Conservation (phyloP, 495 filamentous ascomycete genomes). For the Podospora sp. region DNA sequence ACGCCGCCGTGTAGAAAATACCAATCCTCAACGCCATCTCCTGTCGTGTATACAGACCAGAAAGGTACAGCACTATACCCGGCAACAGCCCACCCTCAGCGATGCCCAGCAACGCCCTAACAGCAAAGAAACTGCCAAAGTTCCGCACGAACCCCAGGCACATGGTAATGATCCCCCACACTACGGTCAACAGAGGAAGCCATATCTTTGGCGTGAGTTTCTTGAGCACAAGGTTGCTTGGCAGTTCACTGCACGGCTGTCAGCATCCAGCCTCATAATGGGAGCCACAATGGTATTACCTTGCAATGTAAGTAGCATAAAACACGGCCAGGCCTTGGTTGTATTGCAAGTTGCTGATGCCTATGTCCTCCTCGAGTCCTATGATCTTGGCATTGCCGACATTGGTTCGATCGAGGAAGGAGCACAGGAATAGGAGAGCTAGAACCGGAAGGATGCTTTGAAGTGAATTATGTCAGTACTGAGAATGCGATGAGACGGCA, state of each 20-base stretch:
- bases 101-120: constrained; percentile 74
- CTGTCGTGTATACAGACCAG: constrained; percentile 47
- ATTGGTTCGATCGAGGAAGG: constrained; percentile 78
- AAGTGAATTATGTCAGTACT: background rate
- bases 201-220: constrained; percentile 62
- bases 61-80: constrained; percentile 55
- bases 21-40: constrained; percentile 59
- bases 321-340: constrained; percentile 62
- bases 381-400: constrained; percentile 85
- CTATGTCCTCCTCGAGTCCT: constrained; percentile 65
- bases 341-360: constrained; percentile 68
- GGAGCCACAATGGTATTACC: constrained; percentile 22
- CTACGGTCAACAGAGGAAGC: constrained; percentile 57
- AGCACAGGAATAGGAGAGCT: constrained; percentile 52
- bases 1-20: constrained; percentile 57
- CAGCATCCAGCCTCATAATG: background rate
- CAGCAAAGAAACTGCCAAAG: constrained; percentile 72
- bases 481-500: background rate
- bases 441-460: constrained; percentile 53
- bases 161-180: constrained; percentile 60
- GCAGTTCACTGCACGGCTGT: constrained; percentile 60
- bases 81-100: constrained; percentile 55
- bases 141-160: constrained; percentile 76
- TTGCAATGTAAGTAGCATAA: constrained; percentile 60
- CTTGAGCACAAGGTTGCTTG: constrained; percentile 86